Evolutionary conservation across 192 early-diverging fungal species (phyloP), one percentile per base, ranked within the genome.

Genomic region (Backusella psychrophila): DNA sequence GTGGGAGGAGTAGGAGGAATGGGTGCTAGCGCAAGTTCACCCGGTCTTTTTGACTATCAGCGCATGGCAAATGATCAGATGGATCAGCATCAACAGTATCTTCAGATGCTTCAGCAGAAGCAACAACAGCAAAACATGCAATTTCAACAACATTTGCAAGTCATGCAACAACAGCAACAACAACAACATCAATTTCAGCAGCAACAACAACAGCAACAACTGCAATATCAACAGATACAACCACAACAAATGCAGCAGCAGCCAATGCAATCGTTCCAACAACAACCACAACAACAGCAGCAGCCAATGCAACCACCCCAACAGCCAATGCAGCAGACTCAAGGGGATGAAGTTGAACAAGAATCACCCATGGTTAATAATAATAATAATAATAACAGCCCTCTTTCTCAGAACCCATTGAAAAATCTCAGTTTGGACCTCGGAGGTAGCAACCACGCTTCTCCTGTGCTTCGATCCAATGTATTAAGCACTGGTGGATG

Each of bases 11-110:
- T 74, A 14, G 73, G 72, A 31, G 53, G 73, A 6, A 66, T 63
- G 56, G 56, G 21, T 3, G 9, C 52, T 71, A 34, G 63, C 38
- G 53, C 70, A 33, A 70, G 36, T 12, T 76, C 75, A 12, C 75
- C 75, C 17, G 68, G 69, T 21, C 33, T 76, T n/a, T 76, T 76
- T 31, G 75, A 76, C 38, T 76, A 76, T 46, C 75, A 76, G 21
- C 41, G 75, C 14, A 34, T 44, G 21, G 41, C 69, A 19, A 76
- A 70, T 35, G 75, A 68, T 34, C 72, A 88, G 35, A 41, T 86
- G 26, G 85, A 88, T 33, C 71, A 80, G 59, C 79, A 81, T 21
- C 79, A 81, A 31, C 77, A 82, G 38, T 76, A 84, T 49, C 42
- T 70, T 6, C 77, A 75, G 4, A 75, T 87, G 29, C 23, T 85